These are phyloP conservation scores for Neckera pumila DNA, from an alignment of 225 moss, liverwort and hornwort genomes.

Conservation along the genomic window DNA sequence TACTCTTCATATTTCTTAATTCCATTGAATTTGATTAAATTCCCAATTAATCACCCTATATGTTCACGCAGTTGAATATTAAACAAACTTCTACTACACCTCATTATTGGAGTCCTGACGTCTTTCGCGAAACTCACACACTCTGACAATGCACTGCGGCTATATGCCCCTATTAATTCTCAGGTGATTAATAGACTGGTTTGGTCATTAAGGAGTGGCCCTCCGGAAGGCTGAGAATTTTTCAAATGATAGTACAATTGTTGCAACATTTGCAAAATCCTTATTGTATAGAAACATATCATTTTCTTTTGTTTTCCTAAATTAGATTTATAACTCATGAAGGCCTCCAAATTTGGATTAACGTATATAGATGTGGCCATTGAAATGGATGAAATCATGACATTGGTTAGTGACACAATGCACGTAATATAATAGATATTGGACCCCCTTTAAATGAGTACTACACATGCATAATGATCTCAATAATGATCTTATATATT, in stretches of 20 bases:
- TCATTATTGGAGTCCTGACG: too few species aligned
- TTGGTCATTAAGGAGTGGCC: too few species aligned
- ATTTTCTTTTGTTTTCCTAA: neutral
- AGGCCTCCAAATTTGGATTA: neutral
- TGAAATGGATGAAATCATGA: neutral
- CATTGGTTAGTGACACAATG: rapidly evolving
- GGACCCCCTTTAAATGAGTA: rapidly evolving
- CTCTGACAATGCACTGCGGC: too few species aligned
- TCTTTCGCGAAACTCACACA: too few species aligned
- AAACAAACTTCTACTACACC: too few species aligned
- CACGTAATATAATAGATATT: neutral
- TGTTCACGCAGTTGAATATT: too few species aligned
- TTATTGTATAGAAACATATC: neutral
- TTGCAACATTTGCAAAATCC: neutral
- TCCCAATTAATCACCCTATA: too few species aligned
- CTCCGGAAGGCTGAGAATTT: too few species aligned
- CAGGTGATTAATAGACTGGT: too few species aligned
- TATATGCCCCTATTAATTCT: too few species aligned
- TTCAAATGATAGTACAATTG: neutral
- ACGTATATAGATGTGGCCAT: neutral
- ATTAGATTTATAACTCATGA: neutral
- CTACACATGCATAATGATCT: neutral
- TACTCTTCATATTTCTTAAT: too few species aligned
- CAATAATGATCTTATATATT: neutral
- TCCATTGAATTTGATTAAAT: too few species aligned